Base-by-base conservation (phyloP, 495 filamentous ascomycete species). In the Sphaerosporella brunnea region DNA sequence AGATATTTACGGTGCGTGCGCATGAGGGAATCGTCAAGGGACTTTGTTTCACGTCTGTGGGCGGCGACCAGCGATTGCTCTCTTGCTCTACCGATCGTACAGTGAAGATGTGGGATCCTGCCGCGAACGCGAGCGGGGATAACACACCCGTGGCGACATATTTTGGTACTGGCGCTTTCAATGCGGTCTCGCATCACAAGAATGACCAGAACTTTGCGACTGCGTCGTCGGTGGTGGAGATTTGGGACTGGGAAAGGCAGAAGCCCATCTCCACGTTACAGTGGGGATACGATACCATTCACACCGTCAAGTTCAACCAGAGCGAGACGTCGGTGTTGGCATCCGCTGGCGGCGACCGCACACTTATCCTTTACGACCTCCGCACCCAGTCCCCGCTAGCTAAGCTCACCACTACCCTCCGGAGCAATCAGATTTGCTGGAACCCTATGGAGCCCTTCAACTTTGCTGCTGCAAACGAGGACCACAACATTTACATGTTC, bases 371-470 rank as follows among this genome's bases (percentile, higher is more conserved):
- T 47, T 85, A 83, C 62, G 90, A 97, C 64, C 68, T 96, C 24
- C 79, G 90, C 37, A 96, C 92, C 41, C 77, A 75, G 7, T 83
- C 78, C 28, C 83, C 90, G 10, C 69, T 95, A 13, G 70, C 79
- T 32, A 86, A 86, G 52, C 72, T 80, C 4, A 72, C 81, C 2
- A 74, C 95, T 32, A 80, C 74, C 36, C 73, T 95, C 37, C 78
- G 85, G 21, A 80, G 77, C 20, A 97, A 96, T 62, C 71, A 82
- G 15, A 71, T 97, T 28, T 69, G 78, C 24, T 99, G 88, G 84
- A 96, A 96, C 60, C 90, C 88, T 0, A 86, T 94, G 78, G 86
- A 93, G 64, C 78, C 85, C 4, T 86, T 92, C 69, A 93, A 93
- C 60, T 83, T 93, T 58, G 82, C 80, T 13, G 77, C 83, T 20